These are phyloP conservation scores for Penicillium psychrosexuale DNA, from an alignment of 2,329 filamentous ascomycete genomes.

Conservation along the genomic window DNA sequence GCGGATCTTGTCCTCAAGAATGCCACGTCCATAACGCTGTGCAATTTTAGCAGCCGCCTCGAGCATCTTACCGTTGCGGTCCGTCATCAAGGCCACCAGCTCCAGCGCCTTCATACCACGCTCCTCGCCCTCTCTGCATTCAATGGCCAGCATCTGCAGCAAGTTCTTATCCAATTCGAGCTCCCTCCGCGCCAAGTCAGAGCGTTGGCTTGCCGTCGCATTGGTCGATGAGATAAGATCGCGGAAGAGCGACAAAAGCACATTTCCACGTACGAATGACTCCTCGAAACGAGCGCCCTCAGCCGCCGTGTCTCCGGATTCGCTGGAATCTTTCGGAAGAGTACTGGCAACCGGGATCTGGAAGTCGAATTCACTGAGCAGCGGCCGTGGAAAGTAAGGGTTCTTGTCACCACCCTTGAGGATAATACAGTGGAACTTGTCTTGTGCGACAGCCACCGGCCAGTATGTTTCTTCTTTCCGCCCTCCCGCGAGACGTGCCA, in stretches of 20 bases:
- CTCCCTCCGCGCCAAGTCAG: constrained; percentile 67
- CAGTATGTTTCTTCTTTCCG: constrained; percentile 89
- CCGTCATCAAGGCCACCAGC: constrained; percentile 79
- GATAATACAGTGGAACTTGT: constrained; percentile 97
- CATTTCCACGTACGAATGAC: constrained; percentile 69
- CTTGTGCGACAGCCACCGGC: constrained; percentile 86
- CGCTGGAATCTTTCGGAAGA: constrained; percentile 38
- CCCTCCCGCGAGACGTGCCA: constrained; percentile 78
- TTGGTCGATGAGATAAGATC: constrained; percentile 70
- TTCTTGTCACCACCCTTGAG: constrained; percentile 92
- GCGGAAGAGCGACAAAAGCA: constrained; percentile 70
- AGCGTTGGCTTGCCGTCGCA: constrained; percentile 62
- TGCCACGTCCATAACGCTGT: constrained; percentile 72
- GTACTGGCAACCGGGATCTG: constrained; percentile 70
- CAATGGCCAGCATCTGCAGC: constrained; percentile 80
- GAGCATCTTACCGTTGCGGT: constrained; percentile 81
- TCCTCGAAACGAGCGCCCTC: constrained; percentile 65
- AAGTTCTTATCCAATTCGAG: constrained; percentile 86
- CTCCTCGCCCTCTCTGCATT: constrained; percentile 91
- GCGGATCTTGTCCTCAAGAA: constrained; percentile 86
- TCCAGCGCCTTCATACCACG: constrained; percentile 92
- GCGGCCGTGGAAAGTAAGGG: constrained; percentile 84
- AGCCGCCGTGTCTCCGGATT: constrained; percentile 40
- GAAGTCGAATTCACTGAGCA: constrained; percentile 92
- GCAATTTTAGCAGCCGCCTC: constrained; percentile 90